Evolutionary conservation across 2,329 filamentous ascomycete species (phyloP), one percentile per base, ranked within the genome.

Genomic region (Paecilomyces fulvus): DNA sequence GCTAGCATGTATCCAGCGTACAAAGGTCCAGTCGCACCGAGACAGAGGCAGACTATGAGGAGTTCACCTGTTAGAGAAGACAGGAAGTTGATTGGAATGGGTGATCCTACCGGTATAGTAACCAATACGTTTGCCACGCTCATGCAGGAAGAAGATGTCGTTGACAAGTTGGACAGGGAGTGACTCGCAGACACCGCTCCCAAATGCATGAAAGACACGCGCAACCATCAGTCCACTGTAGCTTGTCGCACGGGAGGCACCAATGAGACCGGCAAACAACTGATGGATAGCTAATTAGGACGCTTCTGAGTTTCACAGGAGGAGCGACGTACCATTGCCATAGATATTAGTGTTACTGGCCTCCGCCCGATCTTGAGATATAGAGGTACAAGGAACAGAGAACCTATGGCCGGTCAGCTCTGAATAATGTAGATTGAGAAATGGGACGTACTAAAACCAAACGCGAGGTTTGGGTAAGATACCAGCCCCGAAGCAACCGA

Each of bases 1-100:
- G 77, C 75, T 6, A 85, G 77, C 81, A 85, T 84, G 65, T 84
- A 84, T 11, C 82, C 81, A 1, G 82, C 80, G 52, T 81, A 83
- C 1, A 85, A 70, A 0, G 82, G 80, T 0, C 81, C 80, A 0
- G 79, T 80, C 0, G 80, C 72, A 3, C 81, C 81, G 10, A 83
- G 74, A 61, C 81, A 83, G 48, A 84, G 75, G 52, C 77, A 79
- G 23, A 83, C 77, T 76, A 49, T 14, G 11, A 28, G n/a, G n/a
- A n/a, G n/a, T n/a, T n/a, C 30, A 28, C 14, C 3, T 9, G 37
- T 25, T 60, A 28, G 57, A 61, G 48, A 59, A 21, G 6, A 30
- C 14, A 12, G 5, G 17, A 11, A 48, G 8, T 17, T 3, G n/a
- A 43, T 43, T n/a, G 6, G 37, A 9, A 7, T n/a, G 17, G 10